Percentiles rank a stretch among this genome's conserved stretches.
phyloP scores from a whole-genome alignment of 768 basidiomycete species.

The Panellus pusillus region DNA sequence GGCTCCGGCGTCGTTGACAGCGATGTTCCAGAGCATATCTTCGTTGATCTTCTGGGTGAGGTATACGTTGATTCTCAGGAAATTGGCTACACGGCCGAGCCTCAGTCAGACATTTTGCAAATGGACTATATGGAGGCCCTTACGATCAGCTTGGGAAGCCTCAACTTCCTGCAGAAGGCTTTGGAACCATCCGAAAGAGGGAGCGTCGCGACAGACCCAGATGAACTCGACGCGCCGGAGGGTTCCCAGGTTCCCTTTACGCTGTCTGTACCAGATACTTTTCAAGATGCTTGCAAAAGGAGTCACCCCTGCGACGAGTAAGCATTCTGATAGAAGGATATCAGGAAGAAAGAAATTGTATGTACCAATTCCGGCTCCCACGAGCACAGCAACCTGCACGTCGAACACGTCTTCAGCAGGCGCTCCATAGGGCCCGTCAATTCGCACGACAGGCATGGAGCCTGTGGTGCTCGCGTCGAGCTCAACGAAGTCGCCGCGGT shows the following conservation, averaged over 20 bases:
- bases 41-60: slow-evolving; percentile 83
- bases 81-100: slow-evolving; percentile 63
- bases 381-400: slow-evolving; percentile 81
- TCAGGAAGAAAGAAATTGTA: slow-evolving; percentile 27
- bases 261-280: slow-evolving; percentile 64
- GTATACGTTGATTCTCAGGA: slow-evolving; percentile 89
- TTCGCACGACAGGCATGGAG: slow-evolving; percentile 66
- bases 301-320: slow-evolving; percentile 38
- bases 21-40: slow-evolving; percentile 91
- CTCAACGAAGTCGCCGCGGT: slow-evolving; percentile 81
- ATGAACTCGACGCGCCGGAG: slow-evolving; percentile 92
- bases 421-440: slow-evolving; percentile 95
- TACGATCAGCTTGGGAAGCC: slow-evolving; percentile 84
- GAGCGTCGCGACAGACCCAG: slow-evolving; percentile 89
- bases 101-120: slow-evolving; percentile 17
- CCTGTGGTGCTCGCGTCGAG: slow-evolving; percentile 55
- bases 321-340: not conserved
- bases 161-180: slow-evolving; percentile 85
- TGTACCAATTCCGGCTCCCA: slow-evolving; percentile 91
- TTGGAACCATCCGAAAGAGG: slow-evolving; percentile 96
- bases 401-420: slow-evolving; percentile 90
- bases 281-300: slow-evolving; percentile 94
- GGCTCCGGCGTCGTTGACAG: slow-evolving; percentile 81
- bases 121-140: slow-evolving; percentile 32
- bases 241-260: slow-evolving; percentile 72